These are phyloP conservation scores for Amanita thiersii DNA, from an alignment of 768 basidiomycete species.

Conservation along the genomic window DNA sequence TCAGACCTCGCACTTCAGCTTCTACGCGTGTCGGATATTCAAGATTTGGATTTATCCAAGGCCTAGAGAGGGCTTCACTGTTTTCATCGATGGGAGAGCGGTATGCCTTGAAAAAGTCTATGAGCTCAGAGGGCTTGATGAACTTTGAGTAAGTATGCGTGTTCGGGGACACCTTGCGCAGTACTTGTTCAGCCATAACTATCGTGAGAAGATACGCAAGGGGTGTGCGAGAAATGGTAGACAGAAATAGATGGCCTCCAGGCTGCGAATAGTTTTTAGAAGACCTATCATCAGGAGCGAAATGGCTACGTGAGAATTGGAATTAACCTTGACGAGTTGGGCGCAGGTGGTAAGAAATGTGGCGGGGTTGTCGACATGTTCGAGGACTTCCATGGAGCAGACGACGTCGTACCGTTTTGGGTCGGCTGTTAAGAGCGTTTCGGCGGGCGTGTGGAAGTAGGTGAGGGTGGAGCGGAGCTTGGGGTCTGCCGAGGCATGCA, in stretches of 20 bases:
- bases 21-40: conserved; percentile 51
- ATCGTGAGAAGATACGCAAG: conserved; percentile 44
- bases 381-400: conserved; percentile 95
- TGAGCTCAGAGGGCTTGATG: conserved; percentile 79
- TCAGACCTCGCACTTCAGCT: conserved; percentile 73
- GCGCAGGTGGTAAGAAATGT: conserved; percentile 78
- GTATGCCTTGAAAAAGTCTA: conserved; percentile 70
- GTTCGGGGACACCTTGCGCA: conserved; percentile 73
- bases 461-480: conserved; percentile 40
- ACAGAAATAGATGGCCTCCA: conserved; percentile 91
- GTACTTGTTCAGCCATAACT: conserved; percentile 69
- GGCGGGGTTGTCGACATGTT: conserved; percentile 92
- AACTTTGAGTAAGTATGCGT: conserved; percentile 93
- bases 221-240: conserved; percentile 79
- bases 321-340: conserved; percentile 74
- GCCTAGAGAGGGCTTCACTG: conserved; percentile 16
- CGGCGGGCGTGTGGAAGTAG: conserved; percentile 71
- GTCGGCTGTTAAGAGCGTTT: conserved; percentile 55
- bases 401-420: conserved; percentile 79
- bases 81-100: conserved; percentile 19
- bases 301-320: not conserved
- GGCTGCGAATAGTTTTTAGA: conserved; percentile 43
- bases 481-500: conserved; percentile 78
- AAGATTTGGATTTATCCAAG: conserved; percentile 56
- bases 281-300: not conserved